Evolutionary conservation across 2,329 filamentous ascomycete species (phyloP).

Genomic region (Fusarium globosum): DNA sequence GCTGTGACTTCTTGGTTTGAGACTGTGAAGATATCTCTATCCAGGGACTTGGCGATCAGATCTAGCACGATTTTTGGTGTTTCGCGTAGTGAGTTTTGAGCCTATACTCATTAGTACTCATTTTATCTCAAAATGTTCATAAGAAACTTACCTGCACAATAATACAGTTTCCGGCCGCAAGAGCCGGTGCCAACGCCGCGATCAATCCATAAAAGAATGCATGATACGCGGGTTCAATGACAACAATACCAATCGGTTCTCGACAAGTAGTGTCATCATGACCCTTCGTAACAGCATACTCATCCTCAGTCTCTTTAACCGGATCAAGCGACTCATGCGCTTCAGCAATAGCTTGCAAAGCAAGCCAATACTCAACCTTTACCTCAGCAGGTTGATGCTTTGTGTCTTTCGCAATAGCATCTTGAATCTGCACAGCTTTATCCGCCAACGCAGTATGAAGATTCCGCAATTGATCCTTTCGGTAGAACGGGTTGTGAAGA

Average conservation of each 20-base stretch:
- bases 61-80: conserved; percentile 9
- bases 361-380: conserved; percentile 39
- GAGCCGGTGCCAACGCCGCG: conserved; percentile 22
- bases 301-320: conserved; percentile 12
- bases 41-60: conserved; percentile 14
- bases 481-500: conserved; percentile 33
- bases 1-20: neutral
- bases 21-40: conserved; percentile 17
- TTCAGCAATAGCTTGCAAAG: conserved; percentile 28
- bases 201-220: conserved; percentile 36
- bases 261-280: conserved; percentile 22
- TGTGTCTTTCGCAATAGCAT: conserved; percentile 36
- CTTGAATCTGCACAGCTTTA: conserved; percentile 26
- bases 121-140: accelerated
- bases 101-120: neutral
- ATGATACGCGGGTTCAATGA: conserved; percentile 35
- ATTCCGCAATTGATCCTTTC: conserved; percentile 30
- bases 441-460: conserved; percentile 24
- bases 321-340: conserved; percentile 30
- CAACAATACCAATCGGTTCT: conserved; percentile 25
- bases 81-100: conserved; percentile 7
- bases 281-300: conserved; percentile 27
- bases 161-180: conserved; percentile 33
- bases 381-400: conserved; percentile 28
- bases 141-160: conserved; percentile 20